phyloP scores from a whole-genome alignment of 2,329 filamentous ascomycete genomes.

The Neofusicoccum sp. region DNA sequence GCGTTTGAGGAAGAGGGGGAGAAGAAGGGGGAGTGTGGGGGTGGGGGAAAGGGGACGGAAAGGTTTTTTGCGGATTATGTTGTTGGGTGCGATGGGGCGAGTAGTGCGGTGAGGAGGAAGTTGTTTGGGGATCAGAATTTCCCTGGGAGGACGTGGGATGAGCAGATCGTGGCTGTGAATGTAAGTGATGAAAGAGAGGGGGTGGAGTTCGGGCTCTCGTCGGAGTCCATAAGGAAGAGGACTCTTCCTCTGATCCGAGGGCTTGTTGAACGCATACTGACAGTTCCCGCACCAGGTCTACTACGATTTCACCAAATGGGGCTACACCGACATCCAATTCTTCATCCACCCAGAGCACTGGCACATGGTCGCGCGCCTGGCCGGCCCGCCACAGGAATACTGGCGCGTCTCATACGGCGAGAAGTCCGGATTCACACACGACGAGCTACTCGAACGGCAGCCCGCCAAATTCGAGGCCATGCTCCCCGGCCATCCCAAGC shows the following conservation, averaged over 20 bases:
- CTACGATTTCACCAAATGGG: conserved; percentile 58
- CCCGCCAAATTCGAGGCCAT: conserved; percentile 60
- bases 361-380: conserved; percentile 64
- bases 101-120: conserved; percentile 35
- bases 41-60: conserved; percentile 14
- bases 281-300: conserved; percentile 52
- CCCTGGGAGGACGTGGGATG: conserved; percentile 62
- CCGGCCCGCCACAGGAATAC: conserved; percentile 51
- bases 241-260: not conserved
- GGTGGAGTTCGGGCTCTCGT: not conserved
- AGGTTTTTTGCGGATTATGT: conserved; percentile 35
- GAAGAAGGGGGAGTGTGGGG: not conserved
- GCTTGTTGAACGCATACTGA: not conserved
- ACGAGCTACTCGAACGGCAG: conserved; percentile 58
- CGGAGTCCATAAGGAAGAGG: not conserved
- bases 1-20: conserved; percentile 26
- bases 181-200: conserved; percentile 37
- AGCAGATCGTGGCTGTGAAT: conserved; percentile 65
- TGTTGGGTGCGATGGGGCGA: conserved; percentile 39
- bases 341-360: conserved; percentile 65
- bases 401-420: conserved; percentile 69
- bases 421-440: conserved; percentile 52
- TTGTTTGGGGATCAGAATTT: conserved; percentile 45
- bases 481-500: conserved; percentile 62
- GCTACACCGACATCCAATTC: conserved; percentile 61